Conservation (phyloP, 2,329 filamentous ascomycete species). For the Ustulina deusta region DNA sequence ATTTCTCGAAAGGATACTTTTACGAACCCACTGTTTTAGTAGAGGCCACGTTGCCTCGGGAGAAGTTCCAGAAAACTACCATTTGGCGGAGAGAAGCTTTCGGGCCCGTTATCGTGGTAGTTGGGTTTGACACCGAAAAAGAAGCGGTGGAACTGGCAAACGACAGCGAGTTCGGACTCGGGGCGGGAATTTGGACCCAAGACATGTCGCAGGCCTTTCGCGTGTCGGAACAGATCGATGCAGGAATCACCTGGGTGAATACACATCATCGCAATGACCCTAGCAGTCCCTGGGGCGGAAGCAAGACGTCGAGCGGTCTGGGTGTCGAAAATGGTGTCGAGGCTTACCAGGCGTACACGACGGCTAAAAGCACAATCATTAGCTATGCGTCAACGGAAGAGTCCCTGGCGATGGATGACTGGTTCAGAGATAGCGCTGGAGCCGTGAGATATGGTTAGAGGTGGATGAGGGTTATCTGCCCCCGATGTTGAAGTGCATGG, state of each 20-base stretch:
- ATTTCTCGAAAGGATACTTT: constrained; percentile 74
- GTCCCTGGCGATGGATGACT: constrained; percentile 67
- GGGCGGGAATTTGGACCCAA: constrained; percentile 80
- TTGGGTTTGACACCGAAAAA: constrained; percentile 79
- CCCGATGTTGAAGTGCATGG: background rate
- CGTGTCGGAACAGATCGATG: constrained; percentile 76
- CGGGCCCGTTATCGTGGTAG: constrained; percentile 80
- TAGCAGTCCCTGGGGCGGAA: constrained; percentile 76
- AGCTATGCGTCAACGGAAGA: constrained; percentile 73
- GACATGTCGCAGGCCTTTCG: constrained; percentile 80
- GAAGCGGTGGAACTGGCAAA: constrained; percentile 79
- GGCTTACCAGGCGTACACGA: constrained; percentile 70
- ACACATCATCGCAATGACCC: constrained; percentile 80
- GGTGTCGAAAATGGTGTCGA: constrained; percentile 80
- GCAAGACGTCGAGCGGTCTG: constrained; percentile 71
- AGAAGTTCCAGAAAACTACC: constrained; percentile 75
- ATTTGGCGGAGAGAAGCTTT: constrained; percentile 87
- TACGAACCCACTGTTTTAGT: constrained; percentile 81
- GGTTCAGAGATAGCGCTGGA: constrained; percentile 71
- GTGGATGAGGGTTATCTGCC: background rate
- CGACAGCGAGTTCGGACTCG: constrained; percentile 79
- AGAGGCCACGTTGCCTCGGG: constrained; percentile 58
- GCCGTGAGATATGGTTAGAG: constrained; percentile 70
- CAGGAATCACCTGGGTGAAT: constrained; percentile 70
- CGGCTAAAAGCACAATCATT: constrained; percentile 74